Conservation (phyloP, 148 eudicot genomes). For the Euryodendron excelsum region DNA sequence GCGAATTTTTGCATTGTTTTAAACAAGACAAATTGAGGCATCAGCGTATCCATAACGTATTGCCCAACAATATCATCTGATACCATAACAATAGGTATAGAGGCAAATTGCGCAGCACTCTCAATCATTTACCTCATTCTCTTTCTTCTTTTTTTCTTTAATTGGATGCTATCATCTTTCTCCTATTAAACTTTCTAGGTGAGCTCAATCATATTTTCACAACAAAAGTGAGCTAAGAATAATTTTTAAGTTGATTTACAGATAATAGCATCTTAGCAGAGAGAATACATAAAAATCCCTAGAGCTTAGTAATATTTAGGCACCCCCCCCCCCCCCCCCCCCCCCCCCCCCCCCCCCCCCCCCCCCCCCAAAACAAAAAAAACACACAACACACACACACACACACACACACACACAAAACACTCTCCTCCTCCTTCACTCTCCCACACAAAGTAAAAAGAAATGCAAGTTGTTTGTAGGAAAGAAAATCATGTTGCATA, state of each 20-base stretch:
- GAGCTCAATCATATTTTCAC: not conserved
- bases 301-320: too few species aligned
- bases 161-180: not conserved
- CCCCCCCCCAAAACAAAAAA: too few species aligned
- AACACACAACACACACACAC: too few species aligned
- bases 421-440: too few species aligned
- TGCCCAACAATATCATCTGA: not conserved
- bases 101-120: not conserved
- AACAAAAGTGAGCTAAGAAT: not conserved
- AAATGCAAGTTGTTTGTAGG: not conserved
- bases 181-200: not conserved
- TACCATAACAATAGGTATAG: not conserved
- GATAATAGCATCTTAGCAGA: not conserved
- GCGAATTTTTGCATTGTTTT: not conserved
- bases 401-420: too few species aligned
- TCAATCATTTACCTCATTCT: not conserved
- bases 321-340: too few species aligned
- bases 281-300: too few species aligned
- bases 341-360: too few species aligned
- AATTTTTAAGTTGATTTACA: not conserved
- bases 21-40: not conserved
- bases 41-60: not conserved
- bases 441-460: not conserved
- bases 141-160: not conserved
- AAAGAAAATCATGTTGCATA: not conserved